Base-by-base conservation (phyloP, 768 basidiomycete genomes). In the Strobilomyces confusus region DNA sequence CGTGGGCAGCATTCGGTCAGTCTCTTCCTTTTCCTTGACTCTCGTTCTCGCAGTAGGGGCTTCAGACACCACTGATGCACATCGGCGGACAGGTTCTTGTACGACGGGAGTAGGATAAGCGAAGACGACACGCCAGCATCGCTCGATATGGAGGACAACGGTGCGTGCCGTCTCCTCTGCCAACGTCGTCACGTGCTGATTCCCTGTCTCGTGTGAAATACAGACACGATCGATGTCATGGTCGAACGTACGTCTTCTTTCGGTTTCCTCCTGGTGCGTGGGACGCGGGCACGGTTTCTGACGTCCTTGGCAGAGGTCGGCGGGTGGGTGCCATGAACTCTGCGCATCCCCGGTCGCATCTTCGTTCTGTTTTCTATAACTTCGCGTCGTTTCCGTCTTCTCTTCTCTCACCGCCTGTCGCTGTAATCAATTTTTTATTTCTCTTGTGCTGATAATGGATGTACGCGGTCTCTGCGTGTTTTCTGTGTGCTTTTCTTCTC, bases 161-260 rank as follows among this genome's bases (percentile, higher is more conserved):
- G 93, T 91, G 58, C 42, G 82, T 62, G 5, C 7, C 22, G 3
- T 33, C 22, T 49, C n/a, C 30, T 15, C 51, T 11, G n/a, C n/a
- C n/a, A n/a, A n/a, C 17, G 22, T 26, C 20, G 20, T 19, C 37
- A 23, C 29, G 22, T 34, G 38, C 30, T 57, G 29, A 56, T 49
- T 55, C 51, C 43, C 54, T 29, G 52, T 47, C 22, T 44, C 22
- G 40, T 4, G 26, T 4, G 19, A 38, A 40, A 17, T 29, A 2
- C 23, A 85, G 94, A 98, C 68, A 85, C 92, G 8, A 93, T 98
- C 72, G 94, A 98, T 78, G 94, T 95, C 57, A 91, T 94, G 87
- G 89, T 95, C 55, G 92, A 95, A 75, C 93, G 92, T 95, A 75
- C 58, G 85, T 48, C n/a, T 62, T 49, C 62, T 49, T 52, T 36